phyloP scores from a whole-genome alignment of 352 stramenopile genomes.

The Globisporangium polare region DNA sequence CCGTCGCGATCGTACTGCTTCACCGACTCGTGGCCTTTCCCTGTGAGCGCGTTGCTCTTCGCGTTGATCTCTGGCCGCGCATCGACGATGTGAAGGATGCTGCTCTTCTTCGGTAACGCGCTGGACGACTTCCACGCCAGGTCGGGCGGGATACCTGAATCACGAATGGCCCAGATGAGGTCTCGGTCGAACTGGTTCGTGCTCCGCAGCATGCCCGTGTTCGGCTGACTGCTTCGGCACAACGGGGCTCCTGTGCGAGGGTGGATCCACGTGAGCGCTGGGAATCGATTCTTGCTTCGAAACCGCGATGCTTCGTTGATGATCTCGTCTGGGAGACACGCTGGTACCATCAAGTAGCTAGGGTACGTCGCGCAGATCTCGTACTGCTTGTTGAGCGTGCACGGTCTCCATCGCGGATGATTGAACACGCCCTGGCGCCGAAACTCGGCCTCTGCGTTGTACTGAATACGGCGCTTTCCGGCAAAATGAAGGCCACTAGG shows the following conservation, averaged over 20 bases:
- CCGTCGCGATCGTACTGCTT: constrained; percentile 84
- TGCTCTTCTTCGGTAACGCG: constrained; percentile 61
- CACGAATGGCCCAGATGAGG: constrained; percentile 85
- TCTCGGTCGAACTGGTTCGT: constrained; percentile 89
- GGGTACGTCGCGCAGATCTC: constrained; percentile 73
- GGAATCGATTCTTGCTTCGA: constrained; percentile 74
- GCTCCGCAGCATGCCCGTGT: constrained; percentile 93
- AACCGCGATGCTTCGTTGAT: constrained; percentile 64
- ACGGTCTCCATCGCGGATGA: constrained; percentile 67
- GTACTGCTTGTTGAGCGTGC: constrained; percentile 61
- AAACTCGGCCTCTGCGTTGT: constrained; percentile 62
- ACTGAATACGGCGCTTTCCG: constrained; percentile 63
- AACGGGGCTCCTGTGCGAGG: constrained; percentile 87
- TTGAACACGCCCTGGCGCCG: constrained; percentile 51
- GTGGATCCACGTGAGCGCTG: constrained; percentile 89
- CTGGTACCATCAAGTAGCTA: constrained; percentile 63
- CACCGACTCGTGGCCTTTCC: constrained; percentile 89
- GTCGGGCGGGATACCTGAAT: constrained; percentile 59
- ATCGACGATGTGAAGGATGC: constrained; percentile 85
- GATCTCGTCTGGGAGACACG: constrained; percentile 57
- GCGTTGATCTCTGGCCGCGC: constrained; percentile 89
- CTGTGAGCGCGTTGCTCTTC: constrained; percentile 85
- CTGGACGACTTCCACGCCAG: constrained; percentile 23
- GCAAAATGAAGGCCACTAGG: constrained; percentile 25
- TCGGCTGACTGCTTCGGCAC: constrained; percentile 93